These are phyloP conservation scores for Mycena albidolilacea DNA, from an alignment of 768 basidiomycete genomes.

Conservation along the genomic window DNA sequence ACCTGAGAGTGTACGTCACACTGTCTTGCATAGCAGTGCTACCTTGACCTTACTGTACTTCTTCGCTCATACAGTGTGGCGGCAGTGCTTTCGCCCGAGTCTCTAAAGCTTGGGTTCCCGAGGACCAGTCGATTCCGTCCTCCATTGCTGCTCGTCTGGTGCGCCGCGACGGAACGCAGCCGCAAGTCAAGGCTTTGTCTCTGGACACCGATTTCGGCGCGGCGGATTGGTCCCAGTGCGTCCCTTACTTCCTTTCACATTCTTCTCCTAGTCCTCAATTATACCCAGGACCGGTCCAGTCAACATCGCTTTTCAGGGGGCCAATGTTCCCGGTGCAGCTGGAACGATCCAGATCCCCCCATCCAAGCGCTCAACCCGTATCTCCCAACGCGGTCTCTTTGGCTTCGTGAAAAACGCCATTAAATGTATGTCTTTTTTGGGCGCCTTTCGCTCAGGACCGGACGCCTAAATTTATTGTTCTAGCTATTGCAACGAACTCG, in stretches of 20 bases:
- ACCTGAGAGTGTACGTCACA: conserved; percentile 49
- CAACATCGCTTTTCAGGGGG: conserved; percentile 31
- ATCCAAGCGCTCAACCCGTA: conserved; percentile 20
- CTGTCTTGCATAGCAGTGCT: neutral
- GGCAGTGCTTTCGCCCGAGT: conserved; percentile 48
- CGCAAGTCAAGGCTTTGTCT: conserved; percentile 32
- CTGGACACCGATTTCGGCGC: conserved; percentile 36
- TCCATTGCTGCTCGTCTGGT: conserved; percentile 26
- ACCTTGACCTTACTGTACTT: neutral
- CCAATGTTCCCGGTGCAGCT: conserved; percentile 29
- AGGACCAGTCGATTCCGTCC: conserved; percentile 34
- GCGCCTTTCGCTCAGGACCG: too few relatives aligned
- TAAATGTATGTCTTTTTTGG: neutral
- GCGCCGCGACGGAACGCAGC: conserved; percentile 29
- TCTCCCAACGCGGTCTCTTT: conserved; percentile 21
- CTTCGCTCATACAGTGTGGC: conserved; percentile 15
- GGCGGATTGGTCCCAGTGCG: conserved; percentile 32
- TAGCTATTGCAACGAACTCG: conserved; percentile 16
- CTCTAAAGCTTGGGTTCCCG: conserved; percentile 44
- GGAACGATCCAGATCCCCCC: conserved; percentile 26
- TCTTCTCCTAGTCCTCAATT: neutral
- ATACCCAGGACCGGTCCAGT: conserved; percentile 24
- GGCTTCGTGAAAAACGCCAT: conserved; percentile 21
- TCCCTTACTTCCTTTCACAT: neutral
- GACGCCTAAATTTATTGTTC: neutral